Evolutionary conservation across 805 yeast species (phyloP), one percentile per base, ranked within the genome.

Genomic region (Suhomyces prunicola): DNA sequence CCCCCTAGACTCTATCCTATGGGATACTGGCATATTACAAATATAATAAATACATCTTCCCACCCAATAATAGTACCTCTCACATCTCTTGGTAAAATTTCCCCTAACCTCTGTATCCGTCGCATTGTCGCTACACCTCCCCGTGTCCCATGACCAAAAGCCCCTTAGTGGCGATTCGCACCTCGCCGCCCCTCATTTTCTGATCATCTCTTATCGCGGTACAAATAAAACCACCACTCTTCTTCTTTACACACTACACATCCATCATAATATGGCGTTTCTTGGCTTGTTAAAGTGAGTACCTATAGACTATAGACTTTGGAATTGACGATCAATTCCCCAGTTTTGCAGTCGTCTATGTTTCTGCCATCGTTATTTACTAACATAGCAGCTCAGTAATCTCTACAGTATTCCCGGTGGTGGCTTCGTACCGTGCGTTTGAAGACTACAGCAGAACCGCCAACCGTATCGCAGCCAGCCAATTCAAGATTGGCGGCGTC

Each of bases 361-460:
- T 24, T 6, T 24, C 8, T 24, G 26, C 26, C 26, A 24, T 24
- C 7, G 26, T 24, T 24, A 6, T 12, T 29, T 39, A 39, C 42
- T 39, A 39, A 39, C 42, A 10, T n/a, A 4, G 5, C 24, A 74
- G 80, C 47, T 51, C 67, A 6, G 33, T 64, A 35, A 70, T 79
- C 24, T 72, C 85, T 7, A 71, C 82, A 35, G 73, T 76, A 9
- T 82, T 83, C 66, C 91, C 91, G 2, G 66, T 81, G 13, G 65
- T 82, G 54, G 87, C 87, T 48, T 82, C 90, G 3, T 85, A 74
- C 67, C 78, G 73, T 56, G 84, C 90, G 1, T 72, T 83, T 51
- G 77, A 79, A 50, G 59, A 69, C 46, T 72, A 76, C 58, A 76
- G 63, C n/a, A 57, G 58, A 5, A 61, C 66, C 22, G 63, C 67